Evolutionary conservation across 495 filamentous ascomycete genomes (phyloP), one percentile per base, ranked within the genome.

Genomic region (Ramalina intermedia): DNA sequence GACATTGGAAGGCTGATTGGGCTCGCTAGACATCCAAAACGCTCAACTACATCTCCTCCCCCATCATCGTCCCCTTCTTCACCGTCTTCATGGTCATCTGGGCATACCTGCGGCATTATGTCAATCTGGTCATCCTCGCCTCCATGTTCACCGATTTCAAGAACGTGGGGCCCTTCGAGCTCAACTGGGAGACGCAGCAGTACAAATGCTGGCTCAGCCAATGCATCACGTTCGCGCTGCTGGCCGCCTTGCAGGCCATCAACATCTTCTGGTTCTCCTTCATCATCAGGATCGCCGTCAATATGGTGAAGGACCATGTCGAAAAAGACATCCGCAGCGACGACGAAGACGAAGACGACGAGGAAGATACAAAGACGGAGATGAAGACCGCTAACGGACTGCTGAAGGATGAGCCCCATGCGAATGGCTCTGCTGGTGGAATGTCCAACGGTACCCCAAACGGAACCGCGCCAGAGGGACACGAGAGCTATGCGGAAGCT

Each of bases 51-150:
- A 65, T 96, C 49, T 84, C 94, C 58, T 78, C 81, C 37, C 65
- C 70, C 44, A 70, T 94, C 40, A 84, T 82, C 0, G 75, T 70
- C 3, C 88, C 86, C 13, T 96, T 89, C 69, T 96, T 88, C 68
- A 75, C 70, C 58, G 51, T 82, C 53, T 98, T 96, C 68, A 82
- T 94, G 49, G 67, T 65, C 55, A 68, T 84, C 53, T 98, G 91
- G 91, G 77, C 84, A 62, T 98, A 98, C 66, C 73, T 90, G 50
- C 86, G 91, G 46, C 91, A 98, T 65, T 85, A 80, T 62, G 67
- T 95, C 61, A 96, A 96, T 65, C 69, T 98, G 43, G 75, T 77
- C 61, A 93, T 98, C 63, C 72, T 98, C 47, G 84, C 72, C 68
- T 83, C 84, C 37, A 78, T 87, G 21, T 73, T 94, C 66, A 93